Evolutionary conservation across 495 filamentous ascomycete species (phyloP), one percentile per base, ranked within the genome.

Genomic region (Margaritispora aquatica): DNA sequence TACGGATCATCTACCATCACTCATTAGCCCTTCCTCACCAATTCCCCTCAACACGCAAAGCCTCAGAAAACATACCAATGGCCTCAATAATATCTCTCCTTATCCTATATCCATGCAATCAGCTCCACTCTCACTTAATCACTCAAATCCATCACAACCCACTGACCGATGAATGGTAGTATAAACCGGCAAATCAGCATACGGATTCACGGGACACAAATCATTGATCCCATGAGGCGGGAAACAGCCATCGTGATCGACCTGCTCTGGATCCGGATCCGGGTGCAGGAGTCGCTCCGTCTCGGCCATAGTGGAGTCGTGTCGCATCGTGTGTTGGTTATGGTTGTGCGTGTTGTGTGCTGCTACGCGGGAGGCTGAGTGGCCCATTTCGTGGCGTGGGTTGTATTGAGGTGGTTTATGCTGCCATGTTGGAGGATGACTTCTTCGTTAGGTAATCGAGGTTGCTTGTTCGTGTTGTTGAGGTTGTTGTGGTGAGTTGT

Each of bases 1-100:
- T 86, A 86, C 10, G 81, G 80, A 60, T 86, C 83, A 67, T 85
- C 83, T 76, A 50, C 41, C 41, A 2, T 51, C 2, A 4, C 2
- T 52, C 17, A 29, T 10, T 17, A n/a, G n/a, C 10, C 24, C 27
- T 26, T 29, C 31, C 17, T 26, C 17, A 29, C 9, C 21, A 17
- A 11, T 5, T 8, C 9, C 3, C 22, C 27, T 15, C 8, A 29
- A 63, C 21, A n/a, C n/a, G n/a, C n/a, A n/a, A n/a, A n/a, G n/a
- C n/a, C n/a, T n/a, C n/a, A n/a, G n/a, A n/a, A 22, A 1, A 44
- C 57, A 29, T 50, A 69, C 58, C 67, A 55, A 72, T 70, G 19
- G 71, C 74, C 49, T 66, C 69, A 23, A 72, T 68, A 15, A 75
- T 47, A 46, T 74, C 66, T 58, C 65, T 57, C 20, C 71, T 70